phyloP scores from a whole-genome alignment of 2,329 filamentous ascomycete genomes.

The Talaromyces sp. region DNA sequence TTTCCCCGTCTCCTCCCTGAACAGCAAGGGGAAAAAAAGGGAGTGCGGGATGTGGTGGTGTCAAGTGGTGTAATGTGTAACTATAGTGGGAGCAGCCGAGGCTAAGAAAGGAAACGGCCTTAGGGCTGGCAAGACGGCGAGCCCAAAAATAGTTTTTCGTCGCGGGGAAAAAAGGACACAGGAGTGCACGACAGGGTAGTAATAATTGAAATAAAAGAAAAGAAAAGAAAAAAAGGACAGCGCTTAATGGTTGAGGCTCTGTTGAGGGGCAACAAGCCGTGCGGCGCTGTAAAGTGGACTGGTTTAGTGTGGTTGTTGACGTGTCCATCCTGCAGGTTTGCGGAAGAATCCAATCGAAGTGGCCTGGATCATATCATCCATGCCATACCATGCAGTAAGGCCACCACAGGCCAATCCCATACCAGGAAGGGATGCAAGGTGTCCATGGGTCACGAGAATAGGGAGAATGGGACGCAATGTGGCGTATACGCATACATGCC shows the following conservation, averaged over 20 bases:
- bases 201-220: not conserved
- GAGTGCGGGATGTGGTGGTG: not conserved
- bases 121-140: not conserved
- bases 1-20: not conserved
- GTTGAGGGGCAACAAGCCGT: not conserved
- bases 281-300: conserved; percentile 4
- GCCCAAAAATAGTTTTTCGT: not conserved
- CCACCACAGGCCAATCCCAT: not conserved
- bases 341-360: conserved; percentile 16
- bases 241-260: conserved; percentile 10
- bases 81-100: not conserved
- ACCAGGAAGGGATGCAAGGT: not conserved
- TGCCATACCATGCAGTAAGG: not conserved
- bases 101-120: not conserved
- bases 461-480: not conserved
- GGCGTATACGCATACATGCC: not conserved
- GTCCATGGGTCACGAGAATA: not conserved
- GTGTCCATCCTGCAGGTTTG: conserved; percentile 22
- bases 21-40: not conserved
- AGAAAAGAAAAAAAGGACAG: not conserved
- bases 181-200: not conserved
- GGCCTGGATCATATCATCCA: not conserved
- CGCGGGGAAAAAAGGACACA: not conserved
- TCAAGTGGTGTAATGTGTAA: not conserved
- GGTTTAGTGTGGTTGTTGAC: conserved; percentile 20